Percentiles rank a stretch among this genome's conserved stretches.
Conservation (phyloP, 2,329 filamentous ascomycete genomes). For the Talaromyces sp. region DNA sequence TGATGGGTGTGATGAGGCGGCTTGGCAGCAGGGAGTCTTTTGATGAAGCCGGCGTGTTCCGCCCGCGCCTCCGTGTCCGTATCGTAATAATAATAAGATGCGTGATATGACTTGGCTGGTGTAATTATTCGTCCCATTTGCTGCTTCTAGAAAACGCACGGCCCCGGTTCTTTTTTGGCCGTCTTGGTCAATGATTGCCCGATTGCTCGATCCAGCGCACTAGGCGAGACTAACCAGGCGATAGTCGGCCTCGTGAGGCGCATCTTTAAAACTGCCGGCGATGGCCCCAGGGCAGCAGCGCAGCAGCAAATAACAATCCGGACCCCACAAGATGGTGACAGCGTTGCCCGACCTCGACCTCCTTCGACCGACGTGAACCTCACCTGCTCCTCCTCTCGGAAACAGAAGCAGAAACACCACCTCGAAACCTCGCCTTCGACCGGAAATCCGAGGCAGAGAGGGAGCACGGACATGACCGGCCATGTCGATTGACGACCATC, state of each 20-base stretch:
- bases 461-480: constrained; percentile 7
- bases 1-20: neutral
- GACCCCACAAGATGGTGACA: neutral
- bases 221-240: neutral
- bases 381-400: no score
- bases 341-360: neutral
- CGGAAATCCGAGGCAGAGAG: neutral
- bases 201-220: neutral
- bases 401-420: neutral
- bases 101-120: neutral
- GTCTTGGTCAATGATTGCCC: neutral
- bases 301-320: neutral
- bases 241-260: neutral
- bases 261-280: neutral
- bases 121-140: neutral
- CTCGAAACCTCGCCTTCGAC: no score
- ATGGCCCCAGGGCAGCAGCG: neutral
- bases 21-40: neutral
- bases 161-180: neutral
- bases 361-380: neutral
- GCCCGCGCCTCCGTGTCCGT: neutral
- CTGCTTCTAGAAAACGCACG: constrained; percentile 2
- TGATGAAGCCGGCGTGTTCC: neutral
- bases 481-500: constrained; percentile 7
- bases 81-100: neutral